Conservation (phyloP, 768 basidiomycete genomes). For the Lentinula sp. region DNA sequence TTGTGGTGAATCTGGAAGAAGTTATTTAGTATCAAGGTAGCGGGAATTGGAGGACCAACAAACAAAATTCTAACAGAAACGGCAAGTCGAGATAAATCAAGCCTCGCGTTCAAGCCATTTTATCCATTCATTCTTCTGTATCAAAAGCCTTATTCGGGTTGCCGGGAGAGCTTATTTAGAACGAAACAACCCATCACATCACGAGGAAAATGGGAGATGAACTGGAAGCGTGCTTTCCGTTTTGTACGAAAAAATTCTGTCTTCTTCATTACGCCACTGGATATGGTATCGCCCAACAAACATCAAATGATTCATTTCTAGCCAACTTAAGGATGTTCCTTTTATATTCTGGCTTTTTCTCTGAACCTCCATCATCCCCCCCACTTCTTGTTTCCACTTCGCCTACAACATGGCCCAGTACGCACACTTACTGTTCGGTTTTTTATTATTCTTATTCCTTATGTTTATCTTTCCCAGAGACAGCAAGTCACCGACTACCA, state of each 20-base stretch:
- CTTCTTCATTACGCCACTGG: conserved; percentile 3
- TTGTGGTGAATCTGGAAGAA: background rate
- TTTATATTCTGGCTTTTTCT: background rate
- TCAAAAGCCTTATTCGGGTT: background rate
- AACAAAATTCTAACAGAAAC: background rate
- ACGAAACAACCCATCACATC: background rate
- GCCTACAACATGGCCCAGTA: background rate
- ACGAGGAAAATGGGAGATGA: conserved; percentile 2
- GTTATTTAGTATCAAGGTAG: background rate
- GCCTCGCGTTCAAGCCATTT: background rate
- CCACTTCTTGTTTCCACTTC: background rate
- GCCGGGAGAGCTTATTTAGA: background rate
- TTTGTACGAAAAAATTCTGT: background rate
- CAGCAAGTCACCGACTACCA: background rate
- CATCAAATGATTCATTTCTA: conserved; percentile 2
- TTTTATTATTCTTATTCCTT: background rate
- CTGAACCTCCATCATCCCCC: background rate
- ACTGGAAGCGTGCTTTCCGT: background rate
- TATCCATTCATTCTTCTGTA: background rate
- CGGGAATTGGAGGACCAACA: background rate
- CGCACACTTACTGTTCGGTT: background rate
- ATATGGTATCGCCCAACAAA: background rate
- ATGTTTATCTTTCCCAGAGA: background rate
- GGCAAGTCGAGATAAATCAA: background rate
- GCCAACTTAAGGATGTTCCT: background rate